A percentile compares a stretch with the other conserved stretches of the same genome.
phyloP scores from a whole-genome alignment of 1,139 yeast genomes.

The Debaryomyces subglobosus region DNA sequence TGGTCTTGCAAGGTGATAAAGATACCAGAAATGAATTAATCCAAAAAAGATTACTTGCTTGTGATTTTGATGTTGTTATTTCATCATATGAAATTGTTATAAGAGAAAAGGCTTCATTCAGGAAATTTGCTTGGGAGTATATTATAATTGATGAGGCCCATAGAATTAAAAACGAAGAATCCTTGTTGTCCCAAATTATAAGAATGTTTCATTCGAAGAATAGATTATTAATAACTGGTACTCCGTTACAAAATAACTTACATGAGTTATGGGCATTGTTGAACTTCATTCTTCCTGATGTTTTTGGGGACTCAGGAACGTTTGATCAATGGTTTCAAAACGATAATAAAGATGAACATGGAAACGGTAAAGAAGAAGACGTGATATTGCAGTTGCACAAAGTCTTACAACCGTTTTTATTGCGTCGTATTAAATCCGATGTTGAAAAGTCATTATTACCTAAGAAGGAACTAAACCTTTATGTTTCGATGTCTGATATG shows the following conservation, averaged over 20 bases:
- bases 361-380: slow-evolving; percentile 38
- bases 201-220: slow-evolving; percentile 71
- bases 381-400: slow-evolving; percentile 88
- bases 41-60: slow-evolving; percentile 51
- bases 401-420: slow-evolving; percentile 75
- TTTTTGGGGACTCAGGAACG: slow-evolving; percentile 71
- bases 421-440: slow-evolving; percentile 76
- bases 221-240: slow-evolving; percentile 75
- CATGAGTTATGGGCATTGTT: slow-evolving; percentile 82
- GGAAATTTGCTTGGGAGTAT: slow-evolving; percentile 72
- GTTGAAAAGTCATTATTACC: slow-evolving; percentile 79
- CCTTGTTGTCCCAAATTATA: slow-evolving; percentile 72
- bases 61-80: slow-evolving; percentile 73
- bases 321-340: slow-evolving; percentile 73
- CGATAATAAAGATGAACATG: slow-evolving; percentile 31
- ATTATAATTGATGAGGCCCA: slow-evolving; percentile 83
- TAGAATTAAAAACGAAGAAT: slow-evolving; percentile 77
- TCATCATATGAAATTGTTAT: slow-evolving; percentile 80
- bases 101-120: slow-evolving; percentile 65
- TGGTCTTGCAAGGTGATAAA: slow-evolving; percentile 75
- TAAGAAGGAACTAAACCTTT: slow-evolving; percentile 71
- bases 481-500: slow-evolving; percentile 76
- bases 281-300: slow-evolving; percentile 75
- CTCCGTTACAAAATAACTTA: slow-evolving; percentile 77
- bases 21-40: slow-evolving; percentile 61